Evolutionary conservation across 768 basidiomycete genomes (phyloP).

Genomic region (Lentinula lateritia): DNA sequence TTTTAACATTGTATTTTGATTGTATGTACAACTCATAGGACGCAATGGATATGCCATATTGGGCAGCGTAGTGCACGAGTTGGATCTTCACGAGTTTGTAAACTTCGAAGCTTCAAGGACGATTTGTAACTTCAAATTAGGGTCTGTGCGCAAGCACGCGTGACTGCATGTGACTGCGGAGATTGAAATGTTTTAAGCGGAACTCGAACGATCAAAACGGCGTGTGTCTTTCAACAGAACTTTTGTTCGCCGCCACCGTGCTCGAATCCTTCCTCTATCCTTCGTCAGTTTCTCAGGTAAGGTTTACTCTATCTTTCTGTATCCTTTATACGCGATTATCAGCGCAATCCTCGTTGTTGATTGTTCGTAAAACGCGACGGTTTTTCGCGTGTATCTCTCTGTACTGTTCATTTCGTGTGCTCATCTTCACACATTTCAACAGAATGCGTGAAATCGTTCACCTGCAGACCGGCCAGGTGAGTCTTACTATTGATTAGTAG

Average conservation of each 20-base stretch:
- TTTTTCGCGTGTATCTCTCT: conserved; percentile 15
- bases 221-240: not conserved
- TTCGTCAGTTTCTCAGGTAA: conserved; percentile 37
- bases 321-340: conserved; percentile 25
- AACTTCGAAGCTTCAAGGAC: not conserved
- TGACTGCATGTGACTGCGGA: not conserved
- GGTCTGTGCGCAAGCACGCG: not conserved
- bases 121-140: not conserved
- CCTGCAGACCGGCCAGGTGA: conserved; percentile 96
- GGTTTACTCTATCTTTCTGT: conserved; percentile 22
- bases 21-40: not conserved
- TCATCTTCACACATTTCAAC: conserved; percentile 25
- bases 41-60: too few species aligned
- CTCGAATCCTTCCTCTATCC: conserved; percentile 35
- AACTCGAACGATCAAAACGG: not conserved
- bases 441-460: conserved; percentile 99
- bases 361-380: conserved; percentile 9
- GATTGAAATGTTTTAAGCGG: not conserved
- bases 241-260: conserved; percentile 24
- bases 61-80: too few species aligned
- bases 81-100: not conserved
- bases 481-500: conserved; percentile 14
- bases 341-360: not conserved
- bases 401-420: conserved; percentile 36
- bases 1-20: conserved; percentile 3